These are phyloP conservation scores for Castanopsis chinensis DNA, from an alignment of 306 rosid genomes.

Conservation along the genomic window DNA sequence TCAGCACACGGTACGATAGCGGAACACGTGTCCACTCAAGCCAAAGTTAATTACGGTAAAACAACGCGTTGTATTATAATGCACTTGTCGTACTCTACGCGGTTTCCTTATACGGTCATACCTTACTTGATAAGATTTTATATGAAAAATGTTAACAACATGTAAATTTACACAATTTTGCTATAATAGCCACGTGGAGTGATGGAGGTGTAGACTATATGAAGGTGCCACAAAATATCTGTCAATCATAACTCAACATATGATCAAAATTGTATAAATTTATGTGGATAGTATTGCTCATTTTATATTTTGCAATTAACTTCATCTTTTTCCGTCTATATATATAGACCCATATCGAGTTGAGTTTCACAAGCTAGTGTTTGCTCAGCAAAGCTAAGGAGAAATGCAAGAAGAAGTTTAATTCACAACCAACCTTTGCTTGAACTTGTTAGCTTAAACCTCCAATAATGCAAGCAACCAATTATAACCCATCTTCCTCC, in stretches of 20 bases:
- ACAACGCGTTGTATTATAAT: background rate
- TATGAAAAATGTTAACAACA: too few relatives aligned
- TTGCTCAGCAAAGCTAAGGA: background rate
- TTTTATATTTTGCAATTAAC: background rate
- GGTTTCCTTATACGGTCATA: background rate
- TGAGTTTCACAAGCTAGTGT: background rate
- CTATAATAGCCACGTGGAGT: too few relatives aligned
- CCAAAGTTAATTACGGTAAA: background rate
- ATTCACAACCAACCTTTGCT: background rate
- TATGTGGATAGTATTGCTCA: too few relatives aligned
- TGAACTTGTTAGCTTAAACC: background rate
- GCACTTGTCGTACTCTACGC: background rate
- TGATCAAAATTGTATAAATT: too few relatives aligned
- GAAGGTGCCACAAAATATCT: too few relatives aligned
- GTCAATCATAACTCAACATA: too few relatives aligned
- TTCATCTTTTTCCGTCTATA: background rate
- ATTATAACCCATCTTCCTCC: background rate
- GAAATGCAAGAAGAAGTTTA: too few relatives aligned
- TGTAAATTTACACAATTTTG: too few relatives aligned
- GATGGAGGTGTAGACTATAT: too few relatives aligned
- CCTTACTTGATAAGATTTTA: background rate
- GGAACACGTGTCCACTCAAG: background rate
- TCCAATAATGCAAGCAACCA: slow-evolving; percentile 9
- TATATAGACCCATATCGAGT: background rate
- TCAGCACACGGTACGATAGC: background rate